phyloP scores from a whole-genome alignment of 2,329 filamentous ascomycete species.

The Talaromyces funiculosus region DNA sequence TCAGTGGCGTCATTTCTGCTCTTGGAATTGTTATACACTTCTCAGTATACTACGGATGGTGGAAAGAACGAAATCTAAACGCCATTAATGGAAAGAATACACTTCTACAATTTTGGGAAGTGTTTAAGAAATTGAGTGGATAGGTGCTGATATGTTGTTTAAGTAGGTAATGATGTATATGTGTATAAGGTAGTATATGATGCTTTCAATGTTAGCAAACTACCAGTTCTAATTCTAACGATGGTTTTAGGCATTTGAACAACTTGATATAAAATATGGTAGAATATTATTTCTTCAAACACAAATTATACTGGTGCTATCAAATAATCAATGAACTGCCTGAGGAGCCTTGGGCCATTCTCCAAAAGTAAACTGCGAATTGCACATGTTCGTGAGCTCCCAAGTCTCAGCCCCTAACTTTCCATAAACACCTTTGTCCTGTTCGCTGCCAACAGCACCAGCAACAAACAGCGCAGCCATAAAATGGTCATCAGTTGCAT shows the following conservation, averaged over 20 bases:
- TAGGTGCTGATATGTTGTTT: background rate
- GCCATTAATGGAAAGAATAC: background rate
- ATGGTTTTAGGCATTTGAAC: background rate
- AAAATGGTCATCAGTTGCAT: constrained; percentile 66
- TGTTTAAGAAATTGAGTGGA: background rate
- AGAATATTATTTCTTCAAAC: background rate
- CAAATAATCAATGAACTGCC: background rate
- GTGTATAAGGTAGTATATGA: background rate
- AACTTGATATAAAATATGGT: background rate
- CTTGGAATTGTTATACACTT: background rate
- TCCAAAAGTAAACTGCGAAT: constrained; percentile 50
- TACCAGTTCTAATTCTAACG: background rate
- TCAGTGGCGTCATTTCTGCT: background rate
- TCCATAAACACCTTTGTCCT: constrained; percentile 37
- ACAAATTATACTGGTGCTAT: background rate
- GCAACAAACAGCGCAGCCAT: constrained; percentile 61
- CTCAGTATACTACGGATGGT: background rate
- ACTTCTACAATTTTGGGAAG: background rate
- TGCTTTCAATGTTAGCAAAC: background rate
- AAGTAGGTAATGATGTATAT: too few species aligned
- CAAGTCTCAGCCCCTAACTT: constrained; percentile 52
- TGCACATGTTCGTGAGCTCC: constrained; percentile 62
- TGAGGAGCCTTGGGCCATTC: background rate
- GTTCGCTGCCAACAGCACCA: constrained; percentile 48
- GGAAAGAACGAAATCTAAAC: background rate